phyloP scores from a whole-genome alignment of 805 yeast species.

The Candida coleopterorum region DNA sequence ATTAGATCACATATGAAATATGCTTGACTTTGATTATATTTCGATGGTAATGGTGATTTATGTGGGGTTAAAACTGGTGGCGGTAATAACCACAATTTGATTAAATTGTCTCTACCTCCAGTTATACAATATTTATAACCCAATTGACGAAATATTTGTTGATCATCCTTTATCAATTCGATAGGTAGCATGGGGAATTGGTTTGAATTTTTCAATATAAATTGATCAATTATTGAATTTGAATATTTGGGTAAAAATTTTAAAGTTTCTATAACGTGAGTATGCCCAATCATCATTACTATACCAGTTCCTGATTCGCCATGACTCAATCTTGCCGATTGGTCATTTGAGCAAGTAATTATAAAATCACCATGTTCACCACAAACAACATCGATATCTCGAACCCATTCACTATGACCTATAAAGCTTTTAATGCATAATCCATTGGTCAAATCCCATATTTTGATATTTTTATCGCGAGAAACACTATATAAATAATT shows the following conservation, averaged over 20 bases:
- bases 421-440: conserved; percentile 60
- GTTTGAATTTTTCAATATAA: conserved; percentile 27
- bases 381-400: conserved; percentile 48
- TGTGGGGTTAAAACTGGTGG: conserved; percentile 55
- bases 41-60: conserved; percentile 51
- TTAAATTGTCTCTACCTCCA: conserved; percentile 71
- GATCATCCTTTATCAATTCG: conserved; percentile 24
- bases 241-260: conserved; percentile 57
- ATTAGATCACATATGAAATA: conserved; percentile 49
- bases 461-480: conserved; percentile 54
- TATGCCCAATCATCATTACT: conserved; percentile 68
- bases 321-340: conserved; percentile 64
- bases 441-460: conserved; percentile 69
- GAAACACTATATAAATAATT: conserved; percentile 55
- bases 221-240: conserved; percentile 44
- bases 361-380: conserved; percentile 45
- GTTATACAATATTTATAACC: conserved; percentile 72
- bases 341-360: conserved; percentile 76
- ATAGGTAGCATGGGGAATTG: conserved; percentile 29
- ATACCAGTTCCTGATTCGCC: conserved; percentile 62
- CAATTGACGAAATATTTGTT: conserved; percentile 28
- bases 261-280: conserved; percentile 75
- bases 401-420: conserved; percentile 89
- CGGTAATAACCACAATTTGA: conserved; percentile 77
- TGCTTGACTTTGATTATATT: conserved; percentile 53